Conservation (phyloP, 2,329 filamentous ascomycete genomes). For the Macroventuria anomochaeta region DNA sequence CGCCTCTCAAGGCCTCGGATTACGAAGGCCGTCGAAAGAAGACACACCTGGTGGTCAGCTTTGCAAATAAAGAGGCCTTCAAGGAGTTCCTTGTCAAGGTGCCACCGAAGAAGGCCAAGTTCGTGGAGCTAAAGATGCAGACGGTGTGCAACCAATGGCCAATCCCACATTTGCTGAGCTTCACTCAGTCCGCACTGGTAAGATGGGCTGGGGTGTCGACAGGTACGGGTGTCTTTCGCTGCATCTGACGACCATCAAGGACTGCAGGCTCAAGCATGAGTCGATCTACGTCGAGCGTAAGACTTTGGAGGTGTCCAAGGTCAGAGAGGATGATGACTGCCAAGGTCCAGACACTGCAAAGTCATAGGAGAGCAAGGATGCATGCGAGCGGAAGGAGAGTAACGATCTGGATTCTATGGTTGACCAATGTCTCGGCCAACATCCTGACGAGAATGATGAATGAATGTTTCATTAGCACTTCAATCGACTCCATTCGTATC, state of each 20-base stretch:
- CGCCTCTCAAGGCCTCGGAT: background rate
- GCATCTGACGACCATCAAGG: background rate
- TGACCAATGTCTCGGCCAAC: no score
- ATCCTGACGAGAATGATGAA: no score
- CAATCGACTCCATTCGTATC: no score
- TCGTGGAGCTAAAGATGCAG: background rate
- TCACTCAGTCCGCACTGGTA: slow-evolving; percentile 7
- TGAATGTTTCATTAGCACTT: no score
- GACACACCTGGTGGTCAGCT: background rate
- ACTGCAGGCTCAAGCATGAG: background rate
- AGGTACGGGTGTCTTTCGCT: slow-evolving; percentile 7
- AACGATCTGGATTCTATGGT: no score
- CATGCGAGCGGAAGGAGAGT: no score
- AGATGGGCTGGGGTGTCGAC: slow-evolving; percentile 19
- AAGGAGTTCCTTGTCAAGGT: no score
- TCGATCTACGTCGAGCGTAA: slow-evolving; percentile 4
- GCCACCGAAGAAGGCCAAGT: background rate
- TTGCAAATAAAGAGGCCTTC: no score
- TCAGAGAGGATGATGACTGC: background rate
- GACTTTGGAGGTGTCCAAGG: background rate
- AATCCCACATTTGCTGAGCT: background rate
- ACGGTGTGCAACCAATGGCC: background rate
- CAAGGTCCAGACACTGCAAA: background rate
- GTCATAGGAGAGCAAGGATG: background rate
- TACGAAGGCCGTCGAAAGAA: background rate